Evolutionary conservation across 495 filamentous ascomycete genomes (phyloP), one percentile per base, ranked within the genome.

Genomic region (Bacidia gigantensis): DNA sequence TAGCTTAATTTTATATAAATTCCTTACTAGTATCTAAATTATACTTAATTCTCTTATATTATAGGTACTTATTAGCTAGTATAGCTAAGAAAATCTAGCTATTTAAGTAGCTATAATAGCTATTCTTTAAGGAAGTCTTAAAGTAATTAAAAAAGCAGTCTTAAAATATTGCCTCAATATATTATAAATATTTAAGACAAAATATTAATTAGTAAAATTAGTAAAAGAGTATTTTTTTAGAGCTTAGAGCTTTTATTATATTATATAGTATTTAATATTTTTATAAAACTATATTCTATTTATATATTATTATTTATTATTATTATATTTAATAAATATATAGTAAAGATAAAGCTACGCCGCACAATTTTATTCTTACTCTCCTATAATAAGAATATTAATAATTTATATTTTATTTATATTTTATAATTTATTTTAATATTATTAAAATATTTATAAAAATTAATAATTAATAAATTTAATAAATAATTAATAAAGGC

Each of bases 171-270:
- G 20, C 41, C 20, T 44, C 20, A 44, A 17, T 44, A 44, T 17
- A 9, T 44, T 44, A 44, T 44, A 44, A 9, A 5, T 17, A 44
- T 17, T 17, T 44, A 9, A 44, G 12, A 44, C 9, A n/a, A 17
- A 44, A 17, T 9, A 44, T 44, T 9, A 44, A 17, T 9, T 9
- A 9, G 17, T 22, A 21, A n/a, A 11, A 40, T 35, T 23, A 25
- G 42, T 55, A 25, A 24, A 49, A 55, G 26, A 48, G 23, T 18
- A 9, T 51, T 54, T 49, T 17, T 54, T 48, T 26, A 29, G 10
- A 52, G 46, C 38, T 51, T 38, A 49, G 12, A 46, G n/a, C 17
- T 39, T n/a, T 49, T n/a, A 21, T 39, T 29, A 52, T 52, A 52
- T 43, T 21, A 52, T 42, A 26, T 23, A 18, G 44, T 43, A 12